phyloP scores from a whole-genome alignment of 331 rosid genomes.

The Rosa hybrid region DNA sequence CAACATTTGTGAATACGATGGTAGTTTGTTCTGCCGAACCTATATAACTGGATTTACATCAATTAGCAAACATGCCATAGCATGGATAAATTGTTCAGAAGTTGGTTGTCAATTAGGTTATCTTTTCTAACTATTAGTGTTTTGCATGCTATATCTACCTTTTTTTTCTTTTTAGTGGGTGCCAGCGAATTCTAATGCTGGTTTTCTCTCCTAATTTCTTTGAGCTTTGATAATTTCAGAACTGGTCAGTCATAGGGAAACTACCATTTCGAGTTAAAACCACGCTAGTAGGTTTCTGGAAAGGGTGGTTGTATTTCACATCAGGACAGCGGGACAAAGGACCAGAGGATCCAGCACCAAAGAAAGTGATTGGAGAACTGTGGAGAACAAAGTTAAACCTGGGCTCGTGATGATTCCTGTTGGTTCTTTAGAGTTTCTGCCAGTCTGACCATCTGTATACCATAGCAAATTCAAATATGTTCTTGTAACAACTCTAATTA shows the following conservation, averaged over 20 bases:
- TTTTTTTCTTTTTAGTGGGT: not conserved
- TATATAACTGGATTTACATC: not conserved
- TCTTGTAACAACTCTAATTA: not conserved
- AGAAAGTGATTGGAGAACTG: conserved; percentile 71
- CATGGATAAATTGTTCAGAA: not conserved
- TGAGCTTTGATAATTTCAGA: conserved; percentile 48
- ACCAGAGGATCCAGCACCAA: conserved; percentile 86
- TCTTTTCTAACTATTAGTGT: not conserved
- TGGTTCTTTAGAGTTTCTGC: not conserved
- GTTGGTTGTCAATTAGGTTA: not conserved
- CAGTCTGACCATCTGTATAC: not conserved
- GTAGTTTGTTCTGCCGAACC: not conserved
- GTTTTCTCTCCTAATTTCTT: conserved; percentile 2
- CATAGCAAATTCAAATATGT: not conserved
- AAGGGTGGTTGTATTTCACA: conserved; percentile 91
- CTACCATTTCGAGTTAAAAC: conserved; percentile 91
- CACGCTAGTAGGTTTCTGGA: conserved; percentile 84
- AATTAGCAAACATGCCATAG: conserved; percentile 7
- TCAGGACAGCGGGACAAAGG: conserved; percentile 93
- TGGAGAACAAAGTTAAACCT: conserved; percentile 80
- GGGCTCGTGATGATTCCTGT: conserved; percentile 29
- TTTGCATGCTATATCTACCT: not conserved
- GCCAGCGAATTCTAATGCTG: not conserved
- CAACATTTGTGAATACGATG: not conserved
- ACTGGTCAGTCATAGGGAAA: conserved; percentile 88